Percentiles rank a stretch among this genome's conserved stretches.
These are phyloP conservation scores for Penicillium canariense DNA, from an alignment of 495 filamentous ascomycete species.

Conservation along the genomic window DNA sequence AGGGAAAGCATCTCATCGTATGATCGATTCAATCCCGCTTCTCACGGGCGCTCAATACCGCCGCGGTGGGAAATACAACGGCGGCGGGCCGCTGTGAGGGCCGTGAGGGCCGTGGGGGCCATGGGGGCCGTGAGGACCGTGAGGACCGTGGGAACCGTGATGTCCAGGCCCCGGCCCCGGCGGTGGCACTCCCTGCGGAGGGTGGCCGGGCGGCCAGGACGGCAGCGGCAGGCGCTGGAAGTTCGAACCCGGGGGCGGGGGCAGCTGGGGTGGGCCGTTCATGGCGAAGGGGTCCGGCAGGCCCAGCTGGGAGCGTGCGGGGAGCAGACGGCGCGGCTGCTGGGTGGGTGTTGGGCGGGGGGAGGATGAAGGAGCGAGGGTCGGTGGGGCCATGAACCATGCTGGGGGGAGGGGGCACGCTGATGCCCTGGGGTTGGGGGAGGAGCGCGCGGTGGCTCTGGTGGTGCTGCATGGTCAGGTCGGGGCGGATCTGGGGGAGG, in stretches of 20 bases:
- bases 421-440: conserved; percentile 23
- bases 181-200: conserved; percentile 1
- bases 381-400: conserved; percentile 36
- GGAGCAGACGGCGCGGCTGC: conserved; percentile 40
- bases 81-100: conserved; percentile 16
- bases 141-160: conserved; percentile 6
- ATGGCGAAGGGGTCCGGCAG: conserved; percentile 39
- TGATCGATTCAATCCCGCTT: background rate
- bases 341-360: conserved; percentile 38
- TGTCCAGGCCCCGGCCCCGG: background rate
- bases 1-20: background rate
- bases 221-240: conserved; percentile 37
- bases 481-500: conserved; percentile 27
- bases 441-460: conserved; percentile 30
- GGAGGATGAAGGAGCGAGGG: conserved; percentile 40
- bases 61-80: conserved; percentile 19
- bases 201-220: conserved; percentile 27
- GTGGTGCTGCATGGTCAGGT: conserved; percentile 18
- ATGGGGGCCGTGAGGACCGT: conserved; percentile 15
- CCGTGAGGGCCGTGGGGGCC: conserved; percentile 18
- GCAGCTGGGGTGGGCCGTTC: conserved; percentile 39
- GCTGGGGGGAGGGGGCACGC: conserved; percentile 11
- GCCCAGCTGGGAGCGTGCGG: conserved; percentile 33
- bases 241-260: conserved; percentile 42
- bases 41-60: background rate